phyloP scores from a whole-genome alignment of 2,329 filamentous ascomycete species.

The Aureobasidium sp. region DNA sequence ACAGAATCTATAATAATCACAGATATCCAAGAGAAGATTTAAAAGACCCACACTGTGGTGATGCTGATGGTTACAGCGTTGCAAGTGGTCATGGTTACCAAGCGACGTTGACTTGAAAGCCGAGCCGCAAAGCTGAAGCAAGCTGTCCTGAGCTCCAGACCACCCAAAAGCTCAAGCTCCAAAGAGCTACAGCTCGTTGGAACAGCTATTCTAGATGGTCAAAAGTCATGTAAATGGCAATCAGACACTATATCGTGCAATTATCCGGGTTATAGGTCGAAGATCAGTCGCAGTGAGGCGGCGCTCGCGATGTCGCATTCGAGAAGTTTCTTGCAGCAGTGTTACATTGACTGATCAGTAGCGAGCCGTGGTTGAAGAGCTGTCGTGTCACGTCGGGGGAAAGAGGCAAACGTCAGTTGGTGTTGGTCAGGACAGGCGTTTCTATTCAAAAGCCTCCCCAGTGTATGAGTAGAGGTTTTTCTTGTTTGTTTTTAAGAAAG shows the following conservation, averaged over 20 bases:
- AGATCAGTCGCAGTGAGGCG: background rate
- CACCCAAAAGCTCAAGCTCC: constrained; percentile 4
- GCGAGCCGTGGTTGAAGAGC: background rate
- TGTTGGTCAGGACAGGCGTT: constrained; percentile 10
- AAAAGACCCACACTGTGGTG: background rate
- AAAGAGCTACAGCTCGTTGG: constrained; percentile 3
- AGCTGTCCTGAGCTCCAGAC: constrained; percentile 13
- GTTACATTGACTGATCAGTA: background rate
- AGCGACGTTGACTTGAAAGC: background rate
- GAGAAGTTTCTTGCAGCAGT: background rate
- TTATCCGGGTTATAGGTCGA: background rate
- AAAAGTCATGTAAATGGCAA: background rate
- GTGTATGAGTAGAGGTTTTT: constrained; percentile 12
- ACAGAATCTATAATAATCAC: too few species aligned
- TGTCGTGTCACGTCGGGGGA: constrained; percentile 2
- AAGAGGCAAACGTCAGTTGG: background rate
- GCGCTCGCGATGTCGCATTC: background rate
- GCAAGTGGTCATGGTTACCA: background rate
- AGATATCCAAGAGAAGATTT: too few species aligned
- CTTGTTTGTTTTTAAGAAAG: constrained; percentile 15
- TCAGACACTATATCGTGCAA: background rate
- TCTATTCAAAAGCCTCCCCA: constrained; percentile 4
- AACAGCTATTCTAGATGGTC: background rate
- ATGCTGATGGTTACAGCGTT: background rate
- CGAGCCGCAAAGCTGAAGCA: constrained; percentile 5